These are phyloP conservation scores for Juncus effusus DNA, from an alignment of 176 grass and related monocot genomes.

Conservation along the genomic window DNA sequence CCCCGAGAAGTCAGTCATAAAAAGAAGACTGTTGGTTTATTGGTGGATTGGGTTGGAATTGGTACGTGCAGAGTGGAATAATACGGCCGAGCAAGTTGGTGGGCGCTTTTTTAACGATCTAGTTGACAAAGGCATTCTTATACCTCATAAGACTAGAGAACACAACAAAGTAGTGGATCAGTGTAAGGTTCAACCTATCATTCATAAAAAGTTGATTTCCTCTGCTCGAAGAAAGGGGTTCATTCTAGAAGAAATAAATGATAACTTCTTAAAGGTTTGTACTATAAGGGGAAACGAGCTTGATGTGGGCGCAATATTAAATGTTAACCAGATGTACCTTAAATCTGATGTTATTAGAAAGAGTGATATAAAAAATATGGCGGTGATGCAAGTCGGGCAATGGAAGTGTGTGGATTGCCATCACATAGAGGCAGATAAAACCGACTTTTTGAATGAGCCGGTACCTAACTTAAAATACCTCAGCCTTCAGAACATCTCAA, in stretches of 20 bases:
- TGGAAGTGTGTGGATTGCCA: neutral
- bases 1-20: slow-evolving; percentile 54
- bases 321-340: slow-evolving; percentile 4
- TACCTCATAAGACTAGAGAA: neutral
- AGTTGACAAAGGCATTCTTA: slow-evolving; percentile 34
- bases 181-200: slow-evolving; percentile 42
- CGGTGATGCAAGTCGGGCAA: slow-evolving; percentile 7
- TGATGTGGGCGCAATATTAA: neutral
- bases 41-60: slow-evolving; percentile 70
- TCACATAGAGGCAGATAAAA: neutral
- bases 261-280: neutral
- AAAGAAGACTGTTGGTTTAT: slow-evolving; percentile 52
- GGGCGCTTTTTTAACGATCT: slow-evolving; percentile 36
- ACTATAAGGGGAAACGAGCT: neutral
- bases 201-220: slow-evolving; percentile 11
- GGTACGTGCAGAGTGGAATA: neutral
- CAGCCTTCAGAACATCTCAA: slow-evolving; percentile 44
- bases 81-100: slow-evolving; percentile 1
- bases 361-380: neutral
- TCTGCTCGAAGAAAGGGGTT: neutral
- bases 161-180: slow-evolving; percentile 16
- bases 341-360: slow-evolving; percentile 5
- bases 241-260: no score
- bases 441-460: slow-evolving; percentile 35
- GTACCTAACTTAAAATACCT: slow-evolving; percentile 53